Base-by-base conservation (phyloP, 805 yeast species). In the Danielia oregonensis region DNA sequence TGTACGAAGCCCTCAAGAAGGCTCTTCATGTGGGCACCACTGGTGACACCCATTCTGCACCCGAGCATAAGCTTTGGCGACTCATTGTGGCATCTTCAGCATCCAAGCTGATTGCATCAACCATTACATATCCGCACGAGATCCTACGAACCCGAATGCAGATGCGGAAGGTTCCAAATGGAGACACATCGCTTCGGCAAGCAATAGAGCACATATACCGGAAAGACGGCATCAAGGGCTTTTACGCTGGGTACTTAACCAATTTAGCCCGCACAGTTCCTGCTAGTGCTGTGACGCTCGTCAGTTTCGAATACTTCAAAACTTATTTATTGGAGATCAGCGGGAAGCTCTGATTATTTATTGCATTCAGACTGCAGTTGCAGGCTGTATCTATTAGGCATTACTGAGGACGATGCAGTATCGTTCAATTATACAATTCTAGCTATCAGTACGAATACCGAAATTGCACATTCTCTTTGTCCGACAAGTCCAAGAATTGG, bases 81-180 rank as follows among this genome's bases (percentile, higher is more conserved):
- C 51, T 68, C 26, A 57, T 65, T 10, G 36, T 57, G 10, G 94
- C 97, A 2, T 83, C 95, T 2, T 75, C 89, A 10, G 49, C 79
- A 9, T 83, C 96, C 4, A 91, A 91, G 57, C 84, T 89, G 83
- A 68, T 82, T 32, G 97, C 97, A 3, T 81, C 93, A 30, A 70
- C 86, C 1, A 69, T 86, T 34, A 91, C 97, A 0, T 91, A 91
- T 55, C 97, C 98, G 2, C 98, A 91, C 62, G 98, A 91, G 58
- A 89, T 91, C 21, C 68, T 93, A 31, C 73, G 98, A 49, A 89
- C 97, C 9, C 72, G 97, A 50, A 74, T 88, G 76, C 98, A 91
- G 62, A 75, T 85, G 55, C 71, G 72, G 33, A 55, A 65, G 31
- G 47, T 41, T n/a, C n/a, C n/a, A n/a, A n/a, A n/a, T n/a, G n/a